Evolutionary conservation across 768 basidiomycete genomes (phyloP).

Genomic region (Xanthoconium purpureum): DNA sequence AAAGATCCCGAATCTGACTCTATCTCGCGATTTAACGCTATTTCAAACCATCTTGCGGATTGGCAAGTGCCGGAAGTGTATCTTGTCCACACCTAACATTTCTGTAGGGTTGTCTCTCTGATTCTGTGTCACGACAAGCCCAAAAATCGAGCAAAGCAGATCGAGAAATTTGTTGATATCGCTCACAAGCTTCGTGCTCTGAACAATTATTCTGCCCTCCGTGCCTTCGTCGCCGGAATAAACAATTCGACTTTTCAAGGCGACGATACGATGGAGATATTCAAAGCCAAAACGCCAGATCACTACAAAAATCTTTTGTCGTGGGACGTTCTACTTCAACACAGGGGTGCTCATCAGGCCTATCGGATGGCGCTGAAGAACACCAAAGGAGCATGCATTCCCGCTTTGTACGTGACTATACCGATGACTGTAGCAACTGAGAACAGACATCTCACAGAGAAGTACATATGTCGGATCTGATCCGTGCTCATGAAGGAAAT

Average conservation of each 20-base stretch:
- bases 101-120: slow-evolving; percentile 78
- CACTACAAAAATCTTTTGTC: slow-evolving; percentile 75
- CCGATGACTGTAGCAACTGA: slow-evolving; percentile 2
- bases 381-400: slow-evolving; percentile 83
- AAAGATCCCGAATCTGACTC: slow-evolving; percentile 64
- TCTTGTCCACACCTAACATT: slow-evolving; percentile 2
- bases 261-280: slow-evolving; percentile 71
- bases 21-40: slow-evolving; percentile 67
- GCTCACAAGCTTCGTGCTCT: slow-evolving; percentile 73
- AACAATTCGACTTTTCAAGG: slow-evolving; percentile 78
- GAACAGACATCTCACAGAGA: slow-evolving; percentile 53
- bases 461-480: slow-evolving; percentile 86
- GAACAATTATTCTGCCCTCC: slow-evolving; percentile 92
- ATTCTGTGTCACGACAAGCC: slow-evolving; percentile 85
- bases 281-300: slow-evolving; percentile 64
- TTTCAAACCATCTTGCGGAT: slow-evolving; percentile 81
- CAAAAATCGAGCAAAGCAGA: slow-evolving; percentile 70
- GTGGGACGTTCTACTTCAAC: slow-evolving; percentile 81
- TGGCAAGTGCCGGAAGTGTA: slow-evolving; percentile 49
- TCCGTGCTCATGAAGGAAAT: slow-evolving; percentile 84
- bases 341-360: slow-evolving; percentile 78
- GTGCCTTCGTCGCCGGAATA: slow-evolving; percentile 93
- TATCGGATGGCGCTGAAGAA: slow-evolving; percentile 87
- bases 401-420: slow-evolving; percentile 60
- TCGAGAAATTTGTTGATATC: slow-evolving; percentile 87